Evolutionary conservation across 768 basidiomycete species (phyloP).

Genomic region (Mycena leptocephala): DNA sequence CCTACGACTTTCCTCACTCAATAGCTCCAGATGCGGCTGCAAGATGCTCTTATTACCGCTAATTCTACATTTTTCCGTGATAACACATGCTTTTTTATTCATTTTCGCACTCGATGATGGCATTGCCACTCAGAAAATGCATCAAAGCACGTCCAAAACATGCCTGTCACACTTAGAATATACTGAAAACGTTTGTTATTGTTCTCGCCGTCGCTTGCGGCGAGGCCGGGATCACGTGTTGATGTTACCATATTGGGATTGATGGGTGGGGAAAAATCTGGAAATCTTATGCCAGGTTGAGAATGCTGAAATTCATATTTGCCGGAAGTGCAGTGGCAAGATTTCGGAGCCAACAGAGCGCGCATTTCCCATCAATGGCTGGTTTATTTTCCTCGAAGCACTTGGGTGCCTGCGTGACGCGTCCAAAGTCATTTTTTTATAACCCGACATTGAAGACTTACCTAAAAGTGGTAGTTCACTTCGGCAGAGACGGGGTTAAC

Average conservation of each 20-base stretch:
- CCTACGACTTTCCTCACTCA: not conserved
- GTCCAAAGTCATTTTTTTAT: too few relatives aligned
- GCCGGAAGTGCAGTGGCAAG: too few relatives aligned
- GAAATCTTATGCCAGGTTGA: too few relatives aligned
- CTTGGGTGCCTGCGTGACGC: too few relatives aligned
- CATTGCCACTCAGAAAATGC: not conserved
- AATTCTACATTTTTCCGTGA: not conserved
- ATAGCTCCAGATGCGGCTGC: not conserved
- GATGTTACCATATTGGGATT: not conserved
- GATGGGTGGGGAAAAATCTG: too few relatives aligned
- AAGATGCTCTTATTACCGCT: not conserved
- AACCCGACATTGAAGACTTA: too few relatives aligned
- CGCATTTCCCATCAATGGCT: too few relatives aligned
- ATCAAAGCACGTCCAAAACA: slow-evolving; percentile 1
- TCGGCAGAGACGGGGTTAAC: too few relatives aligned
- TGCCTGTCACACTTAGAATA: not conserved
- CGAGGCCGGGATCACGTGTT: slow-evolving; percentile 4
- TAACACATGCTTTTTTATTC: not conserved
- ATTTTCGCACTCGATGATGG: not conserved
- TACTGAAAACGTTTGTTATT: not conserved
- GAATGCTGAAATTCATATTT: too few relatives aligned
- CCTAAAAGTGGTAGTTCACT: too few relatives aligned
- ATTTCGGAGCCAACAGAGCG: too few relatives aligned
- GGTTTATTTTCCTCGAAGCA: too few relatives aligned
- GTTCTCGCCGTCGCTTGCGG: slow-evolving; percentile 3